Evolutionary conservation across 140 eudicot species (phyloP).

Genomic region (Oenanthe javanica): DNA sequence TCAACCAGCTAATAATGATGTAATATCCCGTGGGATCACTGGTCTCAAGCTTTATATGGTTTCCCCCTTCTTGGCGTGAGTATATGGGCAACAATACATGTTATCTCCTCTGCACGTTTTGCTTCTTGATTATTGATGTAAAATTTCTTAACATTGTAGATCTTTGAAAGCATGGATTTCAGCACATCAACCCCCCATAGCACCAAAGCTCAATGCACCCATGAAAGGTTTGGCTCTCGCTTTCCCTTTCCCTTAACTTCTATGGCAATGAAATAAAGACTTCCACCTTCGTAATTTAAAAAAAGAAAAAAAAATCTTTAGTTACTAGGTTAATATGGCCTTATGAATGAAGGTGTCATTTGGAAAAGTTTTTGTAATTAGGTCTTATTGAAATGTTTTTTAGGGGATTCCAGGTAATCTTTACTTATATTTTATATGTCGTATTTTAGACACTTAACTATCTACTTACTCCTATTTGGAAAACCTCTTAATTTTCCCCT

Average conservation of each 20-base stretch:
- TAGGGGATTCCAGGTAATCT: background rate
- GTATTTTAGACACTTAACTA: background rate
- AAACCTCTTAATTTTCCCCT: background rate
- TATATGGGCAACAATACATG: background rate
- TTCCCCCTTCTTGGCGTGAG: slow-evolving; percentile 86
- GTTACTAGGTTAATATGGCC: background rate
- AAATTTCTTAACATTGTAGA: slow-evolving; percentile 27
- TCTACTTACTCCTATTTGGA: background rate
- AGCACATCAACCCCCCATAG: slow-evolving; percentile 56
- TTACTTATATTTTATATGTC: too few relatives aligned
- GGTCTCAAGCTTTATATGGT: slow-evolving; percentile 99
- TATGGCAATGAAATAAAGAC: background rate
- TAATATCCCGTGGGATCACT: slow-evolving; percentile 73
- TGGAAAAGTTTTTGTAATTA: background rate
- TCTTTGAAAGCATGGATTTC: slow-evolving; percentile 79
- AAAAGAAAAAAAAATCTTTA: too few relatives aligned
- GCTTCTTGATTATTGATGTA: slow-evolving; percentile 5
- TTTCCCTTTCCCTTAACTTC: background rate
- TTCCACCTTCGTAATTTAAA: background rate
- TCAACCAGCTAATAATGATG: slow-evolving; percentile 65
- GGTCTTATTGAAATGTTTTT: background rate
- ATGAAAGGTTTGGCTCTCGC: slow-evolving; percentile 50
- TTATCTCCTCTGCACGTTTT: background rate
- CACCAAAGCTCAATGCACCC: slow-evolving; percentile 52
- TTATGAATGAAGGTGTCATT: background rate